phyloP scores from a whole-genome alignment of 2,329 filamentous ascomycete species.

The Teratosphaeria gauchensis region DNA sequence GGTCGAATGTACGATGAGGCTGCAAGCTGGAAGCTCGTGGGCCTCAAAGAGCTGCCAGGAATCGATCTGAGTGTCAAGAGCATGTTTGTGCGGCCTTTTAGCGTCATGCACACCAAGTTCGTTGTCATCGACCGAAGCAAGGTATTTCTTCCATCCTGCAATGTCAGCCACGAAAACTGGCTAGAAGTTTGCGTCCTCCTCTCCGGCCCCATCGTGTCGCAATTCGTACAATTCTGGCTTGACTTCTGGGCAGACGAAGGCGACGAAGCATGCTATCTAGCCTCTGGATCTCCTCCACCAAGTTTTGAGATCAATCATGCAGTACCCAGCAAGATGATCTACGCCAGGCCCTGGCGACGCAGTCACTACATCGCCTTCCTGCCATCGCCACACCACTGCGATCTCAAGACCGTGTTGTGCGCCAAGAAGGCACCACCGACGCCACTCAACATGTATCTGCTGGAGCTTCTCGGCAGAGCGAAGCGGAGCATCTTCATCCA shows the following conservation, averaged over 20 bases:
- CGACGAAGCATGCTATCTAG: slow-evolving; percentile 1
- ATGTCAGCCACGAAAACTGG: slow-evolving; percentile 83
- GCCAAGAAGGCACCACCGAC: slow-evolving; percentile 46
- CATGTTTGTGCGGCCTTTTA: slow-evolving; percentile 69
- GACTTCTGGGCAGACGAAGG: slow-evolving; percentile 52
- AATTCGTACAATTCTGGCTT: slow-evolving; percentile 58
- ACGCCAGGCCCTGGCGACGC: background rate
- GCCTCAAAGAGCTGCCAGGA: slow-evolving; percentile 41
- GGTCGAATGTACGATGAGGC: slow-evolving; percentile 53
- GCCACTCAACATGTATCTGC: slow-evolving; percentile 56
- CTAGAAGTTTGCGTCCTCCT: slow-evolving; percentile 67
- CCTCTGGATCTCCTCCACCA: background rate
- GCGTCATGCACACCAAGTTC: slow-evolving; percentile 84
- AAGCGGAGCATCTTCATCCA: slow-evolving; percentile 55
- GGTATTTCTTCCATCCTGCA: slow-evolving; percentile 68
- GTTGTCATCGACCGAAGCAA: slow-evolving; percentile 59
- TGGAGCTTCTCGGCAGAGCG: slow-evolving; percentile 52
- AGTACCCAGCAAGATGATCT: slow-evolving; percentile 25
- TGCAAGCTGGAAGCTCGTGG: slow-evolving; percentile 54
- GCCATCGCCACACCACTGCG: slow-evolving; percentile 59
- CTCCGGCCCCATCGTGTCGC: slow-evolving; percentile 49
- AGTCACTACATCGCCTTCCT: slow-evolving; percentile 48
- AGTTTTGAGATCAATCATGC: background rate
- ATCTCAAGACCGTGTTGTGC: background rate
- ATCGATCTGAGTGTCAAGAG: slow-evolving; percentile 65